Evolutionary conservation across 768 basidiomycete species (phyloP).

Genomic region (Artomyces pyxidatus): DNA sequence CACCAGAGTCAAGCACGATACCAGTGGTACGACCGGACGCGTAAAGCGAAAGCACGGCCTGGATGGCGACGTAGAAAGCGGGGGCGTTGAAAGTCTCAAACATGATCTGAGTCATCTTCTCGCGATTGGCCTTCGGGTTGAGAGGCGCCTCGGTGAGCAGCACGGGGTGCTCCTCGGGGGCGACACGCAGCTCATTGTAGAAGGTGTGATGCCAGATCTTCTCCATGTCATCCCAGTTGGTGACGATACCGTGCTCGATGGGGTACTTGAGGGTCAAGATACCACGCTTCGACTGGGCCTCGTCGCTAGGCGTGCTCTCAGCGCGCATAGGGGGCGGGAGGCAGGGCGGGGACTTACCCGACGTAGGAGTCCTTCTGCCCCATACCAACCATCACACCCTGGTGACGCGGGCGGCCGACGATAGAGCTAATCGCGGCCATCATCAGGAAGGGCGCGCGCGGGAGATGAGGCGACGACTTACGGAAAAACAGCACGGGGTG

Average conservation of each 20-base stretch:
- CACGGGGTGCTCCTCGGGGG: constrained; percentile 89
- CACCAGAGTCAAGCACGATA: constrained; percentile 71
- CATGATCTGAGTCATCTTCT: constrained; percentile 96
- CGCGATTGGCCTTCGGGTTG: constrained; percentile 89
- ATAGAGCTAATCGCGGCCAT: constrained; percentile 37
- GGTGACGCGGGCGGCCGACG: constrained; percentile 66
- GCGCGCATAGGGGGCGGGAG: background rate
- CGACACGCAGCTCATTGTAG: constrained; percentile 90
- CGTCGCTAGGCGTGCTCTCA: constrained; percentile 36
- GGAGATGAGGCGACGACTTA: constrained; percentile 34
- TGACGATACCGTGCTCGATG: constrained; percentile 65
- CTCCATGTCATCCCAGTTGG: constrained; percentile 75
- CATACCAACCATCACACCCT: constrained; percentile 75
- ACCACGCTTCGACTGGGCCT: constrained; percentile 69
- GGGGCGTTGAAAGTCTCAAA: constrained; percentile 94
- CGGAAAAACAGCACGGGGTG: constrained; percentile 97
- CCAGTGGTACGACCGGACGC: constrained; percentile 66
- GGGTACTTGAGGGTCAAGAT: constrained; percentile 65
- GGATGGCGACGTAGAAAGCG: constrained; percentile 88
- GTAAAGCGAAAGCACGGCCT: constrained; percentile 80
- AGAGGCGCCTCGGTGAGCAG: constrained; percentile 87
- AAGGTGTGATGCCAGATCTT: constrained; percentile 73
- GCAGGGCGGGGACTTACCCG: constrained; percentile 32
- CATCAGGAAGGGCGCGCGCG: background rate
- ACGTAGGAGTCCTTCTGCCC: constrained; percentile 74